A percentile compares a stretch with the other conserved stretches of the same genome.
These are phyloP conservation scores for Leptoxyphium fumago DNA, from an alignment of 2,329 filamentous ascomycete species.

Conservation along the genomic window DNA sequence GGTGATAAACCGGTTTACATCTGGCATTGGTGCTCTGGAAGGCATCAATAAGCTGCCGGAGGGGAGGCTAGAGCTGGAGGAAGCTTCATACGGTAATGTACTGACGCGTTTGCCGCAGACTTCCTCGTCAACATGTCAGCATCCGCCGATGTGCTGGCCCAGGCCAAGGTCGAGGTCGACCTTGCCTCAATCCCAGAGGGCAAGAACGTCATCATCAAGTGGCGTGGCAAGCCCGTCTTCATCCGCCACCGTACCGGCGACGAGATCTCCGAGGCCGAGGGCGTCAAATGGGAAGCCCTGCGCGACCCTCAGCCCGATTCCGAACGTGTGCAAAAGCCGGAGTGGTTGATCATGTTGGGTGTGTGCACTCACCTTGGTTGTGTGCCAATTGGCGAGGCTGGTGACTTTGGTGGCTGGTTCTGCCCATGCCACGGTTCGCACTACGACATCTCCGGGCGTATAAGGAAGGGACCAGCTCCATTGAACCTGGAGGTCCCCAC, in stretches of 20 bases:
- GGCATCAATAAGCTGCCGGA: too few species aligned
- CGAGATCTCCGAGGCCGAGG: constrained; percentile 92
- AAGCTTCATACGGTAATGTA: too few species aligned
- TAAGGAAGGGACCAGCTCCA: constrained; percentile 92
- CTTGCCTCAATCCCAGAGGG: constrained; percentile 86
- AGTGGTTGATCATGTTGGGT: constrained; percentile 98
- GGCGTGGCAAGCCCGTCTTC: constrained; percentile 99
- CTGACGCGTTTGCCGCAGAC: constrained; percentile 42
- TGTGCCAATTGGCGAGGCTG: constrained; percentile 96
- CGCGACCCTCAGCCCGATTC: constrained; percentile 83
- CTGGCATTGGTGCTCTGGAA: not conserved
- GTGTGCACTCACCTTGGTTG: constrained; percentile 99
- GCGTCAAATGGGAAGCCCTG: constrained; percentile 65
- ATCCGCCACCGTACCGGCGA: constrained; percentile 89
- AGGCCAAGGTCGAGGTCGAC: constrained; percentile 98
- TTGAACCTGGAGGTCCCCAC: constrained; percentile 90
- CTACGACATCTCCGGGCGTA: constrained; percentile 98
- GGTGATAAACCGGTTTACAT: constrained; percentile 21
- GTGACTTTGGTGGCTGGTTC: constrained; percentile 98
- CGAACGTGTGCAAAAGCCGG: constrained; percentile 92
- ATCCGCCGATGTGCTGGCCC: constrained; percentile 93
- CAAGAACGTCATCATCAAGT: constrained; percentile 99
- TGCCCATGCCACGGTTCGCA: constrained; percentile 99
- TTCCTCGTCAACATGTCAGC: constrained; percentile 99
- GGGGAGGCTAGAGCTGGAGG: too few species aligned